phyloP scores from a whole-genome alignment of 2,329 filamentous ascomycete genomes.

The Beauveria sp. region DNA sequence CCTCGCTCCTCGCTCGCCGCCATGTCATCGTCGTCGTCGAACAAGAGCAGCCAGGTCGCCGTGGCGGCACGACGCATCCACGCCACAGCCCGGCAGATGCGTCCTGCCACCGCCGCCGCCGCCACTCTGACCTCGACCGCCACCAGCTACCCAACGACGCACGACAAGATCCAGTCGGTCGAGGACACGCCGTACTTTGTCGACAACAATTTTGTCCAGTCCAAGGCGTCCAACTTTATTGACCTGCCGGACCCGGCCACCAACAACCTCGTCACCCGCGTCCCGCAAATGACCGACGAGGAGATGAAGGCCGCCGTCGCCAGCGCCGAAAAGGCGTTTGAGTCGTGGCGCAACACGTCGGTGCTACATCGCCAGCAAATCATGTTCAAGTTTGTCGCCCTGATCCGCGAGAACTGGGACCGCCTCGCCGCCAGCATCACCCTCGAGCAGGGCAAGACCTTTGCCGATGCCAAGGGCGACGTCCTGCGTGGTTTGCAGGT shows the following conservation, averaged over 20 bases:
- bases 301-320: constrained; percentile 70
- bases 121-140: constrained; percentile 48
- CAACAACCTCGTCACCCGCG: constrained; percentile 76
- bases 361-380: constrained; percentile 71
- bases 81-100: constrained; percentile 48
- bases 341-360: constrained; percentile 63
- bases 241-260: constrained; percentile 77
- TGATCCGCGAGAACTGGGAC: constrained; percentile 82
- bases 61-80: constrained; percentile 46
- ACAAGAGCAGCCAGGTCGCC: constrained; percentile 24
- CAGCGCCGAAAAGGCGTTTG: constrained; percentile 69
- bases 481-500: constrained; percentile 78
- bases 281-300: constrained; percentile 71
- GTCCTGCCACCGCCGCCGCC: constrained; percentile 38
- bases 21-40: constrained; percentile 16
- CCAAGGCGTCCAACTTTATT: constrained; percentile 63
- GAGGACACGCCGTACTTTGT: constrained; percentile 73
- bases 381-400: constrained; percentile 76
- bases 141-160: constrained; percentile 59
- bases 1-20: constrained; percentile 18
- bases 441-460: constrained; percentile 87
- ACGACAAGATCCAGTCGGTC: constrained; percentile 61
- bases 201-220: constrained; percentile 69
- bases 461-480: constrained; percentile 74
- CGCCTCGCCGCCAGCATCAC: constrained; percentile 77